A percentile compares a stretch with the other conserved stretches of the same genome.
phyloP scores from a whole-genome alignment of 495 filamentous ascomycete genomes.

The Cairneyella variabilis region DNA sequence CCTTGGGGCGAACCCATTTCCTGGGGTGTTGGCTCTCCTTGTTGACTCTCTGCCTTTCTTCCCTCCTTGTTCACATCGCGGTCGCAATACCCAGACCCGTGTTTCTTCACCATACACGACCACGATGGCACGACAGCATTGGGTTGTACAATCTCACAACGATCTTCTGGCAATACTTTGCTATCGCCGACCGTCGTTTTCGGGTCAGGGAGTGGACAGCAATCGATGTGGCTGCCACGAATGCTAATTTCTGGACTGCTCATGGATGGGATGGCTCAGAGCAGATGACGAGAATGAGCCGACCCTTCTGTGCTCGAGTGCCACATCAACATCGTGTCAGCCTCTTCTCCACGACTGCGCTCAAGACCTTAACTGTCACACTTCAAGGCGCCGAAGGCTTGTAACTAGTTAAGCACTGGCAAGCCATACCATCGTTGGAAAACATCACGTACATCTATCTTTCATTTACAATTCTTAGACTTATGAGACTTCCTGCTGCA shows the following conservation, averaged over 20 bases:
- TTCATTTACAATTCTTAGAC: slow-evolving; percentile 3
- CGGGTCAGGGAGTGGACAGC: too few relatives aligned
- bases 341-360: not conserved
- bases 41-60: not conserved
- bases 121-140: too few relatives aligned
- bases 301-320: slow-evolving; percentile 8
- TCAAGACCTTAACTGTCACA: not conserved
- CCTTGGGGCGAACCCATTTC: not conserved
- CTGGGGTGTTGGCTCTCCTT: not conserved
- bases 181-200: too few relatives aligned
- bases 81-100: too few relatives aligned
- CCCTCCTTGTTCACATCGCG: not conserved
- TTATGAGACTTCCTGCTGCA: slow-evolving; percentile 9
- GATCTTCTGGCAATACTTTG: too few relatives aligned
- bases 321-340: slow-evolving; percentile 4
- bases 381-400: slow-evolving; percentile 1
- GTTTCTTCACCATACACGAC: too few relatives aligned
- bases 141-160: too few relatives aligned
- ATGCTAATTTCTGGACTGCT: not conserved
- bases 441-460: too few relatives aligned
- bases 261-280: not conserved
- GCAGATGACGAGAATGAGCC: slow-evolving; percentile 1
- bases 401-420: too few relatives aligned
- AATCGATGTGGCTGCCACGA: not conserved
- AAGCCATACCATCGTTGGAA: too few relatives aligned